phyloP scores from a whole-genome alignment of 2,329 filamentous ascomycete genomes.

The Diaporthe destruens region DNA sequence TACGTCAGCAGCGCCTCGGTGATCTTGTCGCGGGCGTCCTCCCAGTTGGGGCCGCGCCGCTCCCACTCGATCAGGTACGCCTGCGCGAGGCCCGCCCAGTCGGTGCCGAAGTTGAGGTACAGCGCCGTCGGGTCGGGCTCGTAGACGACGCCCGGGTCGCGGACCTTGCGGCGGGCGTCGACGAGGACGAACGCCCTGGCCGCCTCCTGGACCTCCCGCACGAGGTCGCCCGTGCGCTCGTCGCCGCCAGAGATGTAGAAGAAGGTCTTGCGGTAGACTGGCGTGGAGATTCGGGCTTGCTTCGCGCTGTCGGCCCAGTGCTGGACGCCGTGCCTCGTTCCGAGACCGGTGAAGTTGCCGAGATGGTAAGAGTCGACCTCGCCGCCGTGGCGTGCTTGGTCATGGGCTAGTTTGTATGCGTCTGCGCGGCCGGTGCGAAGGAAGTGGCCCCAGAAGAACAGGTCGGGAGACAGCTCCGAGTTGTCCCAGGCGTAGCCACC shows the following conservation, averaged over 20 bases:
- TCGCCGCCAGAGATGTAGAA: conserved; percentile 70
- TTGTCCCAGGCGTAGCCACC: conserved; percentile 77
- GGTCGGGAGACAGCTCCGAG: conserved; percentile 71
- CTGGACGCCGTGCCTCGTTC: conserved; percentile 73
- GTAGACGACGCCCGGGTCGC: conserved; percentile 59
- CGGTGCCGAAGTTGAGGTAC: conserved; percentile 68
- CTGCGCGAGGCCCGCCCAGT: conserved; percentile 69
- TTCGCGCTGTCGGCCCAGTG: conserved; percentile 73
- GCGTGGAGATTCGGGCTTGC: conserved; percentile 71
- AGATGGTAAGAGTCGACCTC: conserved; percentile 74
- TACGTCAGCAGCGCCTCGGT: conserved; percentile 63
- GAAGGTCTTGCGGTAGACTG: conserved; percentile 68
- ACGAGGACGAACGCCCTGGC: conserved; percentile 66
- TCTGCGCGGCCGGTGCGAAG: conserved; percentile 69
- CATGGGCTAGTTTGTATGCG: conserved; percentile 70
- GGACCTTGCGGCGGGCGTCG: conserved; percentile 71
- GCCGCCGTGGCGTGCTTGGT: conserved; percentile 68
- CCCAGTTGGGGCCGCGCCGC: conserved; percentile 64
- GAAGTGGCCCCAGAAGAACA: conserved; percentile 74
- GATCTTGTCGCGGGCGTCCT: conserved; percentile 65
- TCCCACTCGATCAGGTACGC: conserved; percentile 73
- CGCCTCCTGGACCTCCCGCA: conserved; percentile 63
- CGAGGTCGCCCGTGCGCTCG: conserved; percentile 67
- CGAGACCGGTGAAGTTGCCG: conserved; percentile 69
- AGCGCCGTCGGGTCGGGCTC: conserved; percentile 58